Evolutionary conservation across 352 stramenopile genomes (phyloP).

Genomic region (Pythium sp.): DNA sequence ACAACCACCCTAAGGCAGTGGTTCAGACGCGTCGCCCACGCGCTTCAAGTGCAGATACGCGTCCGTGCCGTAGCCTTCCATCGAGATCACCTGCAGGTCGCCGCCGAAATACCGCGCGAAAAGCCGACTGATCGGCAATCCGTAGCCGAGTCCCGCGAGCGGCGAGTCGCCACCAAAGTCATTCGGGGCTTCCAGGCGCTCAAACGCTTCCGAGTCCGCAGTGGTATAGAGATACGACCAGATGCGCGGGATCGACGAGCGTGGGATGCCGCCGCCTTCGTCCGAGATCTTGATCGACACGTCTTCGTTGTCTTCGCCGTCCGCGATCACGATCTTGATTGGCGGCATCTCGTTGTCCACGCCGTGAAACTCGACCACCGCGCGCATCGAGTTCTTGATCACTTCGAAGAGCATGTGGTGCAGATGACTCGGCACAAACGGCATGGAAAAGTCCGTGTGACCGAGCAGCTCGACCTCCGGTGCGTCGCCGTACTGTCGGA

Average conservation of each 20-base stretch:
- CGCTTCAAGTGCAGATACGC: slow-evolving; percentile 94
- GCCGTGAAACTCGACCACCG: slow-evolving; percentile 97
- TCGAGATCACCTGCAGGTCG: slow-evolving; percentile 99
- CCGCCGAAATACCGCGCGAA: slow-evolving; percentile 99
- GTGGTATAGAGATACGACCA: slow-evolving; percentile 99
- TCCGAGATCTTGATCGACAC: slow-evolving; percentile 99
- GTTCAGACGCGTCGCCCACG: slow-evolving; percentile 88
- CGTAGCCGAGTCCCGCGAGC: slow-evolving; percentile 96
- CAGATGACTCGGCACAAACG: slow-evolving; percentile 94
- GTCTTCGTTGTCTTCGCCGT: slow-evolving; percentile 99
- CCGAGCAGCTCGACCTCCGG: slow-evolving; percentile 98
- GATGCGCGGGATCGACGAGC: slow-evolving; percentile 97
- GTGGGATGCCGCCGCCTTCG: slow-evolving; percentile 98
- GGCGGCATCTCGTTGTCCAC: slow-evolving; percentile 97
- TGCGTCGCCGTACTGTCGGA: slow-evolving; percentile 98
- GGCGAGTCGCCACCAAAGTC: slow-evolving; percentile 88
- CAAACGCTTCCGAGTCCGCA: slow-evolving; percentile 92
- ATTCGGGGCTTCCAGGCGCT: slow-evolving; percentile 83
- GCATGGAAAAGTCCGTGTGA: slow-evolving; percentile 98
- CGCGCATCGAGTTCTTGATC: slow-evolving; percentile 91
- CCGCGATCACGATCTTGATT: slow-evolving; percentile 99
- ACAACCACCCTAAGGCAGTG: slow-evolving; percentile 51
- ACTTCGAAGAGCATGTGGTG: slow-evolving; percentile 99
- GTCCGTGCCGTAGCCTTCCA: slow-evolving; percentile 99
- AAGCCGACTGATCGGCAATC: slow-evolving; percentile 93